Evolutionary conservation across 2,329 filamentous ascomycete genomes (phyloP).

Genomic region (Beauveria bassiana): DNA sequence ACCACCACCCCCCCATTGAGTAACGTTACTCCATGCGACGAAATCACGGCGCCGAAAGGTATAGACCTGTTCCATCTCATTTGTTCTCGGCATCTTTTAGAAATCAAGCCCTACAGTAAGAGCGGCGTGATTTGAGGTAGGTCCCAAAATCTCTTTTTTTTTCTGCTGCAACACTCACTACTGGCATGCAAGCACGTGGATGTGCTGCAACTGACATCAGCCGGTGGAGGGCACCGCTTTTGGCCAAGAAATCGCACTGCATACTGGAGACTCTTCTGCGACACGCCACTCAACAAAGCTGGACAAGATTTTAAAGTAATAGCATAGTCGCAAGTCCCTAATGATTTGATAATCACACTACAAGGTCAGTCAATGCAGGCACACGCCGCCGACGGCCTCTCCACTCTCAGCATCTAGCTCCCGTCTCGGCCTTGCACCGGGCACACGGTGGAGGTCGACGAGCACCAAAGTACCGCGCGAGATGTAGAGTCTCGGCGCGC

Average conservation of each 20-base stretch:
- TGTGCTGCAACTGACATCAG: no score
- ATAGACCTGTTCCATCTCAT: background rate
- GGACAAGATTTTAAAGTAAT: no score
- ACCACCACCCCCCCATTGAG: background rate
- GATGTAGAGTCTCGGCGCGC: background rate
- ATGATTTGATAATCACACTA: background rate
- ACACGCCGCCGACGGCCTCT: background rate
- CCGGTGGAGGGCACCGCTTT: no score
- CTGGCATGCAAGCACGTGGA: background rate
- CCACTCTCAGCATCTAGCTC: conserved; percentile 6
- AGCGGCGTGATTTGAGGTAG: background rate
- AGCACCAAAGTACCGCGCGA: background rate
- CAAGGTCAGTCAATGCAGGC: background rate
- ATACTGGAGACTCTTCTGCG: background rate
- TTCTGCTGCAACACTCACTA: background rate
- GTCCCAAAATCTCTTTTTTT: background rate
- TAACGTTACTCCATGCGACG: conserved; percentile 5
- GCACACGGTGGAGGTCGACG: background rate
- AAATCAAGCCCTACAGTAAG: background rate
- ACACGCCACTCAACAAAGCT: background rate
- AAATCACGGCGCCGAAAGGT: background rate
- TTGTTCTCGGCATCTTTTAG: background rate
- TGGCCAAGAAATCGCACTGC: no score
- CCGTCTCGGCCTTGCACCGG: background rate
- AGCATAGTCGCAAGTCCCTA: background rate